Evolutionary conservation across 306 rosid species (phyloP), one percentile per base, ranked within the genome.

Genomic region (Bauhinia variegata): DNA sequence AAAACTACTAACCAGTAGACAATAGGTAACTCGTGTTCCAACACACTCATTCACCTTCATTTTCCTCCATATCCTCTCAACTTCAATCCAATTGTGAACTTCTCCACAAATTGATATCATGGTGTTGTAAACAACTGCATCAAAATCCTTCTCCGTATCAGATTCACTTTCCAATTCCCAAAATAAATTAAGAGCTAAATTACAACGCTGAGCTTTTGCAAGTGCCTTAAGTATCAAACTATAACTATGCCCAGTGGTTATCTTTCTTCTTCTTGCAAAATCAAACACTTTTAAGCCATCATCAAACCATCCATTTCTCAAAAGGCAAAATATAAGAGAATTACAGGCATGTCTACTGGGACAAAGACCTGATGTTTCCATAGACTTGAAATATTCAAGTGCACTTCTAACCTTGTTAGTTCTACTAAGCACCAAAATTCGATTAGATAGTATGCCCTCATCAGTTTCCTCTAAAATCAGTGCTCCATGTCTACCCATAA

Each of bases 401-500:
- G 96, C 96, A 76, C 96, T 83, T 76, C 87, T 80, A 57, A 75
- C 65, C 76, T 84, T 89, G 65, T 92, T 92, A 43, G 76, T 84
- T 85, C 93, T 84, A 68, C 96, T 84, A 55, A 92, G 96, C 76
- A 70, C 88, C 85, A 89, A 67, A 69, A 92, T 65, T 72, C 96
- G 74, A 48, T 84, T 79, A 1, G 96, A 92, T 48, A 92, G 38
- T 49, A 77, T 72, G 30, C 58, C 86, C 65, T 81, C 83, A 67
- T 92, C 88, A 44, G 72, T 79, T 78, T 86, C 91, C 85, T 87
- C 96, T 53, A 89, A 61, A 73, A 82, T 74, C 47, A 79, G 64
- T 12, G 70, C 78, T 54, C 78, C 83, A 54, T 41, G 63, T 23
- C 69, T 82, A 68, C 64, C 58, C 67, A 61, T 38, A 56, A 67